Evolutionary conservation across 1,284 basidiomycete species (phyloP).

Genomic region (Rhodotorula sp.): DNA sequence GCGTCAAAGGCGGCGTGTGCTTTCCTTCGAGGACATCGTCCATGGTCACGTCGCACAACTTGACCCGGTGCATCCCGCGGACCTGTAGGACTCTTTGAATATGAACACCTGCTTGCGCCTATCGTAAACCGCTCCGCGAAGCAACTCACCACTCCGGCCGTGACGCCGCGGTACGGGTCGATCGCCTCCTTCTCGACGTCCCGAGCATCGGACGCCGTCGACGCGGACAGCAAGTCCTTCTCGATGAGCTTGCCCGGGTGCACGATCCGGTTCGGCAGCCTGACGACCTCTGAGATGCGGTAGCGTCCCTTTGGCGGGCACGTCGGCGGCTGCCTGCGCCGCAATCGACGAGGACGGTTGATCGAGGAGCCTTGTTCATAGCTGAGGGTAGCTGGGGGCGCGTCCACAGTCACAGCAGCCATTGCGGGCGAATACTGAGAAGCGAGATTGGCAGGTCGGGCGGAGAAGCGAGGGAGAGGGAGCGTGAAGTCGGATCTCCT

Average conservation of each 20-base stretch:
- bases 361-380: background rate
- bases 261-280: slow-evolving; percentile 19
- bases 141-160: slow-evolving; percentile 12
- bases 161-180: slow-evolving; percentile 10
- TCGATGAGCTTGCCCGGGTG: slow-evolving; percentile 28
- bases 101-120: too few relatives aligned
- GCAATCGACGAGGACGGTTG: background rate
- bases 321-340: background rate
- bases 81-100: slow-evolving; percentile 6
- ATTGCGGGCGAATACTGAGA: too few relatives aligned
- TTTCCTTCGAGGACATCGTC: slow-evolving; percentile 26
- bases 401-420: too few relatives aligned
- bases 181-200: background rate
- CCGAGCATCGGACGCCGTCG: background rate
- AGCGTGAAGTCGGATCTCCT: too few relatives aligned
- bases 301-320: slow-evolving; percentile 30
- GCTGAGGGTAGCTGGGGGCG: background rate
- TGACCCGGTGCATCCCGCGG: slow-evolving; percentile 21
- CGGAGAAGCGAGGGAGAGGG: too few relatives aligned
- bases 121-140: background rate
- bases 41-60: slow-evolving; percentile 33
- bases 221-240: slow-evolving; percentile 4
- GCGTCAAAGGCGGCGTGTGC: slow-evolving; percentile 32
- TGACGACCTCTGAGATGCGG: slow-evolving; percentile 14
- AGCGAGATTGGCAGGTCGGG: too few relatives aligned